Evolutionary conservation across 441 rosid species (phyloP).

Genomic region (Erodium trifolium): DNA sequence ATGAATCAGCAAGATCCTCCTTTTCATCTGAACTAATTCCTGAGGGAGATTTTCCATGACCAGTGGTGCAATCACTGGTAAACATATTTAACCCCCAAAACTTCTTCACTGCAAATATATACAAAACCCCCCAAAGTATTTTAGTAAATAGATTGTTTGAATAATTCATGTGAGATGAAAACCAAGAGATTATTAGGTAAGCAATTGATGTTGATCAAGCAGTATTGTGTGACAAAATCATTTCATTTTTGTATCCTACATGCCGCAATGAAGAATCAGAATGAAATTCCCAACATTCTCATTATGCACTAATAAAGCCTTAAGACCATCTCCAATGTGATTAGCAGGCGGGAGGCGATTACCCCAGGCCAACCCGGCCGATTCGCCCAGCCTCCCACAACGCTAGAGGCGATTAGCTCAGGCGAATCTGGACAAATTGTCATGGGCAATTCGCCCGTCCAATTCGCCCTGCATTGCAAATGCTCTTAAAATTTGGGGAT

Average conservation of each 20-base stretch:
- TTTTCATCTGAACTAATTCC: conserved; percentile 62
- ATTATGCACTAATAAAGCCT: neutral
- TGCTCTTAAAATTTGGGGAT: neutral
- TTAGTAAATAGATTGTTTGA: neutral
- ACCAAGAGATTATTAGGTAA: neutral
- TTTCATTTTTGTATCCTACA: neutral
- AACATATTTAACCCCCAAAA: conserved; percentile 85
- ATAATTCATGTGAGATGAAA: neutral
- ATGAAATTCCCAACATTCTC: neutral
- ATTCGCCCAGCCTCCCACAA: too few species aligned
- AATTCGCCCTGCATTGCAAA: too few species aligned
- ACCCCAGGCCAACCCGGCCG: too few species aligned
- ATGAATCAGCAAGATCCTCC: conserved; percentile 65
- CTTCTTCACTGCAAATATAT: conserved; percentile 49
- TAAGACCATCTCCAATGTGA: neutral
- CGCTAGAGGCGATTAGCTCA: too few species aligned
- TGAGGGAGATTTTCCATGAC: conserved; percentile 46
- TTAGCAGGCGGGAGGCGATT: too few species aligned
- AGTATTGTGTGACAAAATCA: neutral
- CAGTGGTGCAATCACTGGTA: conserved; percentile 78
- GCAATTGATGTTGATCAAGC: neutral
- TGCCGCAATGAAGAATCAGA: neutral
- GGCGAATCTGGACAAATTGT: too few species aligned
- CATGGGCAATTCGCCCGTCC: too few species aligned
- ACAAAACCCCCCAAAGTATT: neutral